Evolutionary conservation across 2,329 filamentous ascomycete species (phyloP).

Genomic region (Aschersonia sp.): DNA sequence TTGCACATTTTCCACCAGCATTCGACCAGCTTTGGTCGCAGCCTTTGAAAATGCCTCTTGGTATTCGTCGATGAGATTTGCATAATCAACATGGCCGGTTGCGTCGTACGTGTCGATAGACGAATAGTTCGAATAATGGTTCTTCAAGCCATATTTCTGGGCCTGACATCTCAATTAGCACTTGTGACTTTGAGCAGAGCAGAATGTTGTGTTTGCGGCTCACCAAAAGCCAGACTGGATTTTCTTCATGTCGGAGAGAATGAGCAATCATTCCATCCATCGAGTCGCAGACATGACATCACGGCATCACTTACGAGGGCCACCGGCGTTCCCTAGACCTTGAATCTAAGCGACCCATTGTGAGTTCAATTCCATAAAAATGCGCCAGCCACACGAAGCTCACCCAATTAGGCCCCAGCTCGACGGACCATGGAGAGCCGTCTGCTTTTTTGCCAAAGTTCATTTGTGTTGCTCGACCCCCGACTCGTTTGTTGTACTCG

Average conservation of each 20-base stretch:
- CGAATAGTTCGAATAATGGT: constrained; percentile 41
- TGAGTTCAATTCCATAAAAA: neutral
- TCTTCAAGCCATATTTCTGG: constrained; percentile 42
- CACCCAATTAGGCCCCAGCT: constrained; percentile 55
- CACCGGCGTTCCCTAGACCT: constrained; percentile 10
- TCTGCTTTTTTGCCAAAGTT: constrained; percentile 35
- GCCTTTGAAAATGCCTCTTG: constrained; percentile 28
- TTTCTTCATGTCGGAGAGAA: constrained; percentile 20
- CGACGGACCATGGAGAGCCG: constrained; percentile 41
- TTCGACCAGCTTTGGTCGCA: constrained; percentile 37
- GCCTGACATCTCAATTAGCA: constrained; percentile 13
- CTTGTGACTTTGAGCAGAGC: neutral
- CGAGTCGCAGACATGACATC: neutral
- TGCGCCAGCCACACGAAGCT: neutral
- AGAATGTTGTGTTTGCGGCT: neutral
- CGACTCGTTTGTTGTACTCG: constrained; percentile 47
- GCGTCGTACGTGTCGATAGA: constrained; percentile 47
- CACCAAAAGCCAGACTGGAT: constrained; percentile 46
- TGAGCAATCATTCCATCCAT: neutral
- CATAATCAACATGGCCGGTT: constrained; percentile 36
- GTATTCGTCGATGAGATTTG: constrained; percentile 32
- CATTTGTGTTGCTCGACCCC: constrained; percentile 44
- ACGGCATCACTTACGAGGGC: constrained; percentile 8
- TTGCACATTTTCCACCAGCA: constrained; percentile 45
- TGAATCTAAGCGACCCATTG: constrained; percentile 10